phyloP scores from a whole-genome alignment of 352 stramenopile genomes.

The Elongisporangium prolatum region DNA sequence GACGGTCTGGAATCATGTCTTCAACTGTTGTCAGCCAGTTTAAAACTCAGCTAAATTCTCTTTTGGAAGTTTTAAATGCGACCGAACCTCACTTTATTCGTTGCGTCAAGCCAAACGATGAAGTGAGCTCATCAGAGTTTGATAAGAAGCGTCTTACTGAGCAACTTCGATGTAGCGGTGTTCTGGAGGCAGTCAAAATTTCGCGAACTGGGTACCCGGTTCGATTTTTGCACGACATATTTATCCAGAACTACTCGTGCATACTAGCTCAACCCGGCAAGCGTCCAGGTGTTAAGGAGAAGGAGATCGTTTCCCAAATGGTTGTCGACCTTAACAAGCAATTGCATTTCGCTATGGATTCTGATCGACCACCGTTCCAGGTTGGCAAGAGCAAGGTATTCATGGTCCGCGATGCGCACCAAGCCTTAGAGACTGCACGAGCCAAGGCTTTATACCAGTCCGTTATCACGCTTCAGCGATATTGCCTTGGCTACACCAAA shows the following conservation, averaged over 20 bases:
- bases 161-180: constrained; percentile 83
- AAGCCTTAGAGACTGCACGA: constrained; percentile 54
- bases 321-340: constrained; percentile 31
- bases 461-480: constrained; percentile 69
- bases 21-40: constrained; percentile 91
- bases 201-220: constrained; percentile 91
- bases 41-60: constrained; percentile 87
- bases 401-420: constrained; percentile 59
- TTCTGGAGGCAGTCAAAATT: constrained; percentile 88
- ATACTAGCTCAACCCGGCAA: constrained; percentile 48
- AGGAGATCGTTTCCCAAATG: constrained; percentile 45
- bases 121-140: constrained; percentile 50
- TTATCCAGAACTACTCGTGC: constrained; percentile 83
- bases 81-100: constrained; percentile 92
- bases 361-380: constrained; percentile 62
- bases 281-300: constrained; percentile 33
- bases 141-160: constrained; percentile 67
- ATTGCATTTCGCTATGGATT: constrained; percentile 28
- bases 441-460: constrained; percentile 66
- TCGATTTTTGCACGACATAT: constrained; percentile 91
- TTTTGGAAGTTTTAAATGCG: constrained; percentile 93
- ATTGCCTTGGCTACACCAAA: constrained; percentile 58
- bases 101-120: constrained; percentile 88
- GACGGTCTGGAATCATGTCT: constrained; percentile 75
- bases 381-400: constrained; percentile 85